These are phyloP conservation scores for Biancaea sappan DNA, from an alignment of 306 rosid species.

Conservation along the genomic window DNA sequence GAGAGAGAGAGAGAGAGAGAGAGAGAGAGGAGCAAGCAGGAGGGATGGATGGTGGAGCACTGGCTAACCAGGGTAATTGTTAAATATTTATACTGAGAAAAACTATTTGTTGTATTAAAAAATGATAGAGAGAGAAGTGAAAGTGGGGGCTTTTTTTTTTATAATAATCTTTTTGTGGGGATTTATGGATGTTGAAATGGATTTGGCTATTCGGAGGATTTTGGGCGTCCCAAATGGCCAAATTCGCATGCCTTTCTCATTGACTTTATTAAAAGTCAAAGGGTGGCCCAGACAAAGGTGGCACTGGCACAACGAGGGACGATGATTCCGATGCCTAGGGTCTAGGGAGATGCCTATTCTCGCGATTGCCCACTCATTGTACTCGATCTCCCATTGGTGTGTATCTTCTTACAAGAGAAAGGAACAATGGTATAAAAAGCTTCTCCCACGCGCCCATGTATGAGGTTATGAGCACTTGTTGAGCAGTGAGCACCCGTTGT, in stretches of 20 bases:
- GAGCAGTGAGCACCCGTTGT: too few relatives aligned
- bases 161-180: not conserved
- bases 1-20: conserved; percentile 33
- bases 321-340: conserved; percentile 29
- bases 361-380: not conserved
- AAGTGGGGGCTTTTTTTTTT: not conserved
- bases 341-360: not conserved
- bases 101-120: not conserved
- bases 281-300: conserved; percentile 27
- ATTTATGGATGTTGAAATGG: too few relatives aligned
- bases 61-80: conserved; percentile 44
- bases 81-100: conserved; percentile 48
- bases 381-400: conserved; percentile 18
- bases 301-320: conserved; percentile 28
- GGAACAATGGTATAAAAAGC: not conserved
- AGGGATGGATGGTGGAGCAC: conserved; percentile 49
- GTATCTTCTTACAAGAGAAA: not conserved
- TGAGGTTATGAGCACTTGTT: not conserved
- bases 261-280: conserved; percentile 51
- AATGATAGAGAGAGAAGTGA: not conserved
- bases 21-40: not conserved
- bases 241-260: conserved; percentile 34
- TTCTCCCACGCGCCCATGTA: not conserved
- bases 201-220: conserved; percentile 3
- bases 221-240: not conserved